Percentiles rank a stretch among this genome's conserved stretches.
Conservation (phyloP, 108 stramenopile species). For the Tribonema minus region DNA sequence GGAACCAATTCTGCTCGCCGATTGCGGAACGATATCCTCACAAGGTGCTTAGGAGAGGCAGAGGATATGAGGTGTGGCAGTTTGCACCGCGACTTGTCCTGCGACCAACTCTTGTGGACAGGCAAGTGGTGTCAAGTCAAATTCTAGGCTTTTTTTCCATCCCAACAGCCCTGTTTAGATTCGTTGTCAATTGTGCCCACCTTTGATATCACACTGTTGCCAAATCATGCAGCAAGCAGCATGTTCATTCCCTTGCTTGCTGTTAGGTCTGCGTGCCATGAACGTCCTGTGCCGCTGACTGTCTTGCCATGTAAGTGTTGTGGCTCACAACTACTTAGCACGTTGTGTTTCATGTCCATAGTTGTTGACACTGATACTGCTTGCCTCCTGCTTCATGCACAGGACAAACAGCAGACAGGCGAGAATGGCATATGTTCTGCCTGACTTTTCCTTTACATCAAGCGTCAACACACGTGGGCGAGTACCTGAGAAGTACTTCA, state of each 20-base stretch:
- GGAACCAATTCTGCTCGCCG: slow-evolving; percentile 34
- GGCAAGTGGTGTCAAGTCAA: slow-evolving; percentile 26
- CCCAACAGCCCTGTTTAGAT: too few relatives aligned
- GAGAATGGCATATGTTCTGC: slow-evolving; percentile 27
- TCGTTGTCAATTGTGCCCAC: not conserved
- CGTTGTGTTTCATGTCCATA: too few relatives aligned
- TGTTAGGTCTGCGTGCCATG: not conserved
- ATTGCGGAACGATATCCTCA: slow-evolving; percentile 16
- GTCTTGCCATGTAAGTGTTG: too few relatives aligned
- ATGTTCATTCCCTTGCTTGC: not conserved
- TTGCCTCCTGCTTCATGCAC: not conserved
- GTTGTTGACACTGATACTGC: too few relatives aligned
- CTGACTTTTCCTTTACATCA: slow-evolving; percentile 18
- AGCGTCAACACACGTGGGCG: slow-evolving; percentile 15
- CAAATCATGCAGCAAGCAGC: not conserved
- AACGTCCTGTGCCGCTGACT: too few relatives aligned
- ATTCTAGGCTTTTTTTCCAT: too few relatives aligned
- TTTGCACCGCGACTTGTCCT: slow-evolving; percentile 21
- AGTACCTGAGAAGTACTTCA: slow-evolving; percentile 26
- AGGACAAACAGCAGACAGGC: not conserved
- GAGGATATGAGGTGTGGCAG: slow-evolving; percentile 24
- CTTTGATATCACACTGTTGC: not conserved
- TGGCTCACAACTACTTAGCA: too few relatives aligned
- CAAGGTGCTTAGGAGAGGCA: slow-evolving; percentile 7
- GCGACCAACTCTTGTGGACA: slow-evolving; percentile 27